Percentiles rank a stretch among this genome's conserved stretches.
These are phyloP conservation scores for Ustulina deusta DNA, from an alignment of 2,329 filamentous ascomycete species.

Conservation along the genomic window DNA sequence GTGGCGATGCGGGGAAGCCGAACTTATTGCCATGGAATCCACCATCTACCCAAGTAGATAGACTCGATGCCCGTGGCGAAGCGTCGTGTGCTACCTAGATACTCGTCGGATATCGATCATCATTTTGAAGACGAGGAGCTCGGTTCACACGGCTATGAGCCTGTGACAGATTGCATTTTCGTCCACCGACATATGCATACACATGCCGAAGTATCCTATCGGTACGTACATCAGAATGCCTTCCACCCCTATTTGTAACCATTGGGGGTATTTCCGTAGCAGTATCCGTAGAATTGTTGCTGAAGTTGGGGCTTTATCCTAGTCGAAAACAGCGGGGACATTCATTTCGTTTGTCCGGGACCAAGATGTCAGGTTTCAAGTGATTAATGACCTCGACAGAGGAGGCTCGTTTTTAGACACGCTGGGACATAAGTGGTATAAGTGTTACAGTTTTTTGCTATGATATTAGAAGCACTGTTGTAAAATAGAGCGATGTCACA, in stretches of 20 bases:
- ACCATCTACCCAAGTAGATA: neutral
- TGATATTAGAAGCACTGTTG: no score
- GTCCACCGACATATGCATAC: no score
- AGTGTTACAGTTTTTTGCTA: no score
- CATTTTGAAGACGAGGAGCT: neutral
- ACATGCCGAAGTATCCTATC: neutral
- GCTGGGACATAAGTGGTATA: no score
- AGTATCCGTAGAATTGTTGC: neutral
- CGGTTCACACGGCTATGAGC: neutral
- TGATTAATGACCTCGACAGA: neutral
- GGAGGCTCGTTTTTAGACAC: no score
- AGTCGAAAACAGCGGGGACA: neutral
- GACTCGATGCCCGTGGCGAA: neutral
- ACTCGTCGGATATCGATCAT: neutral
- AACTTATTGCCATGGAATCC: neutral
- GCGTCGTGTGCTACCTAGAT: neutral
- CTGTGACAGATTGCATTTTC: neutral
- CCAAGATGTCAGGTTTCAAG: neutral
- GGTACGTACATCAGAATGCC: neutral
- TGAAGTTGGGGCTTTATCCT: neutral
- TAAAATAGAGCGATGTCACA: no score
- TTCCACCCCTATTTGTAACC: neutral
- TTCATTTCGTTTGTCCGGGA: neutral
- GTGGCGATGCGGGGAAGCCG: conserved; percentile 7
- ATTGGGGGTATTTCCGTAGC: neutral